phyloP scores from a whole-genome alignment of 345 rosid species.

The Lumnitzera racemosa region DNA sequence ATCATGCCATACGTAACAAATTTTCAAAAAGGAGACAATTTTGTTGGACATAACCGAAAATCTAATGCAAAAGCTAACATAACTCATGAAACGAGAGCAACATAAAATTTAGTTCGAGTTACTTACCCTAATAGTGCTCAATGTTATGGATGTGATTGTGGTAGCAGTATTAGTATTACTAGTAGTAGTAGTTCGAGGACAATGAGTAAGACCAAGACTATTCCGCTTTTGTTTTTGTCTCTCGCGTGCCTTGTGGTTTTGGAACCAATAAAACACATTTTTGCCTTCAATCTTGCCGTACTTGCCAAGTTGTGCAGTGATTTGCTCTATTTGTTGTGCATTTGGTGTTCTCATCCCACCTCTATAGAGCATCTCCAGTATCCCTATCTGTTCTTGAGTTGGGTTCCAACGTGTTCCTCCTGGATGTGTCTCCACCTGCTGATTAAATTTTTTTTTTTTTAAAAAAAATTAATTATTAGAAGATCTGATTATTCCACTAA shows the following conservation, averaged over 20 bases:
- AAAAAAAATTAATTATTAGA: no score
- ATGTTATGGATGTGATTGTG: slow-evolving; percentile 27
- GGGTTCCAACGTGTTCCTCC: slow-evolving; percentile 99
- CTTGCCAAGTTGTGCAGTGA: slow-evolving; percentile 69
- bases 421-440: slow-evolving; percentile 77
- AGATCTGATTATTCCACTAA: no score
- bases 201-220: slow-evolving; percentile 48
- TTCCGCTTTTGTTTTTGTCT: slow-evolving; percentile 91
- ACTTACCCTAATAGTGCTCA: slow-evolving; percentile 18
- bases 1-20: not conserved
- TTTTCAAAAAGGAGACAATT: slow-evolving; percentile 11
- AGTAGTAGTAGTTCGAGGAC: slow-evolving; percentile 24
- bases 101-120: not conserved
- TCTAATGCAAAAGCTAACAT: not conserved
- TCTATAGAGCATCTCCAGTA: slow-evolving; percentile 80
- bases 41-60: slow-evolving; percentile 18
- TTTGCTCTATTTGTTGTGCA: slow-evolving; percentile 87
- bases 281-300: slow-evolving; percentile 96
- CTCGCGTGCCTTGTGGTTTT: slow-evolving; percentile 98
- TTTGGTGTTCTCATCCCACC: slow-evolving; percentile 95
- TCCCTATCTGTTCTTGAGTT: slow-evolving; percentile 93
- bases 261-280: slow-evolving; percentile 98
- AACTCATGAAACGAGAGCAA: not conserved
- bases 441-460: no score
- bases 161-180: slow-evolving; percentile 22